Evolutionary conservation across 352 stramenopile genomes (phyloP), one percentile per base, ranked within the genome.

Genomic region (Elongisporangium anandrum): DNA sequence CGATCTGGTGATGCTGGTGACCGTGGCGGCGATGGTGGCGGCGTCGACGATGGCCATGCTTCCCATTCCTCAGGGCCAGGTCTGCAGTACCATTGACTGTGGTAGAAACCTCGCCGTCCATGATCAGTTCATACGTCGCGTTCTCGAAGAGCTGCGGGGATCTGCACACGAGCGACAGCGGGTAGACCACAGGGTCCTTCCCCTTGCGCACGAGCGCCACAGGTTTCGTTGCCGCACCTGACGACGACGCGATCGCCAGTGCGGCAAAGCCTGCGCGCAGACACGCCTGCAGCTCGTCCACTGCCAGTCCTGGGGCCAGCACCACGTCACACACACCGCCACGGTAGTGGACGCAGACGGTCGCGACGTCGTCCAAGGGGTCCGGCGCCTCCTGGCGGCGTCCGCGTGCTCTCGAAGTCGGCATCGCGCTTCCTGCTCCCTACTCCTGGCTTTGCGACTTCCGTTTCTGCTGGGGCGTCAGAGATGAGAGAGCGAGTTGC

Each of bases 111-210:
- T 66, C 69, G 9, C 24, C 59, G 12, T 71, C 64, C 20, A 61
- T 52, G 54, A 92, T 63, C 2, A 92, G 52, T 26, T 85, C 56
- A 54, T 80, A 87, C 54, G 56, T 52, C 3, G 67, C 78, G 50
- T 60, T 52, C 24, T 79, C 68, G 59, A 94, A 94, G 7, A 81
- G 55, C 54, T 72, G 64, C 0, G 82, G 82, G 21, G 72, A 72
- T 52, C 64, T 72, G 21, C 71, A 70, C 34, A 94, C 56, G 29
- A 94, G 70, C 61, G 85, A 92, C 23, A 90, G 60, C 58, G 85
- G 82, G 57, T 85, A 92, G 38, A 90, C 70, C 9, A 90, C 69
- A 16, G 34, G 13, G 67, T 66, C 52, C 39, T 58, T 72, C 47
- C 59, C 61, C 47, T 51, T 61, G 54, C 71, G 62, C 16, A 41